These are phyloP conservation scores for Emmonsiellopsis sp. DNA, from an alignment of 2,329 filamentous ascomycete genomes.

Conservation along the genomic window DNA sequence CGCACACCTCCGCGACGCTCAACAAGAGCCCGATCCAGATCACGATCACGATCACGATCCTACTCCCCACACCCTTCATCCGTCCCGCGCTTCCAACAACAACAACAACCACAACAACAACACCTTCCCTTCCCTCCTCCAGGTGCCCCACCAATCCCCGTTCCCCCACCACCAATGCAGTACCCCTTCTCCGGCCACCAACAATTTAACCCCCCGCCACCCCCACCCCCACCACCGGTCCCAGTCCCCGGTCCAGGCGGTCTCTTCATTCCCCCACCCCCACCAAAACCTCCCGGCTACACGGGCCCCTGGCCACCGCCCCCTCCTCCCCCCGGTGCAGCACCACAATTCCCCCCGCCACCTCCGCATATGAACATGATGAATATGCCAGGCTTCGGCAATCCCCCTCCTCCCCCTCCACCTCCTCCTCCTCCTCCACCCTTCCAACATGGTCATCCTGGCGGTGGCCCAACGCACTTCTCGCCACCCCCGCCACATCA, in stretches of 20 bases:
- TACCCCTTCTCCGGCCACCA: constrained; percentile 4
- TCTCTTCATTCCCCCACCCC: constrained; percentile 16
- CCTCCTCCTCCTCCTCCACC: constrained; percentile 16
- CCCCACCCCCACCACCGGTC: constrained; percentile 4
- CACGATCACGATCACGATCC: constrained; percentile 21
- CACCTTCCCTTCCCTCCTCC: constrained; percentile 3
- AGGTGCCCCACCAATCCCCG: constrained; percentile 12
- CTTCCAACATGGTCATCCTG: constrained; percentile 5
- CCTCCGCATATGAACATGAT: constrained; percentile 6
- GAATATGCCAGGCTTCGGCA: constrained; percentile 10
- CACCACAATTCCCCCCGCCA: constrained; percentile 1
- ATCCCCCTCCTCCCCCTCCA: constrained; percentile 1
- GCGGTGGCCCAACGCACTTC: too few relatives aligned
- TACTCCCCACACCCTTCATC: constrained; percentile 25
- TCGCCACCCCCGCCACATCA: constrained; percentile 6
- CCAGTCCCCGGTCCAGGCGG: constrained; percentile 6
- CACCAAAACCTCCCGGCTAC: constrained; percentile 26
- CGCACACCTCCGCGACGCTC: constrained; percentile 15
- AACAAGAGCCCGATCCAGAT: constrained; percentile 20
- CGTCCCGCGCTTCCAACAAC: constrained; percentile 12
- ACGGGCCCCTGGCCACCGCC: constrained; percentile 29
- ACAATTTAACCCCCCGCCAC: constrained; percentile 8
- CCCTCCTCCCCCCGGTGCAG: constrained; percentile 20
- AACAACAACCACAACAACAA: constrained; percentile 13
- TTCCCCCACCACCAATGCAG: constrained; percentile 13